Conservation (phyloP, 805 yeast genomes). For the Lipomyces kockii region DNA sequence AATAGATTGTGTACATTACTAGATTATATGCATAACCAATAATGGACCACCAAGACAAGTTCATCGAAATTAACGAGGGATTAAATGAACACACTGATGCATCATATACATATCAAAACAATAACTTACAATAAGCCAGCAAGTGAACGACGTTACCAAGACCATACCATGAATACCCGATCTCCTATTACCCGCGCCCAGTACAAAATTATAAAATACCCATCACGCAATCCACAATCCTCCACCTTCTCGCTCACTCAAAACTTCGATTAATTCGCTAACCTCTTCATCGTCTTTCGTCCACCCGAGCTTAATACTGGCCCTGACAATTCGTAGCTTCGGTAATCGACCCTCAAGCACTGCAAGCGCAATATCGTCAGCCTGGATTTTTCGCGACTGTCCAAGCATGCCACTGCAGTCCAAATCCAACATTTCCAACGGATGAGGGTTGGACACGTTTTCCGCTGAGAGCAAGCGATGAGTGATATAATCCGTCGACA, state of each 20-base stretch:
- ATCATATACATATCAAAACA: constrained; percentile 1
- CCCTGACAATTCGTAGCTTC: constrained; percentile 60
- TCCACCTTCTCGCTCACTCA: constrained; percentile 82
- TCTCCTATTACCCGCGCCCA: constrained; percentile 60
- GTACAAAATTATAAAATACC: not conserved
- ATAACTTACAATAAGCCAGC: not conserved
- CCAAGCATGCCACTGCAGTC: constrained; percentile 87
- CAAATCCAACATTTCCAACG: constrained; percentile 65
- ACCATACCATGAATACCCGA: not conserved
- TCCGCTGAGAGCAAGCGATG: constrained; percentile 48
- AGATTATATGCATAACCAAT: not conserved
- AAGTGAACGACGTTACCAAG: not conserved
- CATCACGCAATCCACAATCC: constrained; percentile 55
- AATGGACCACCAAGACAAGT: not conserved
- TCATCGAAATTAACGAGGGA: not conserved
- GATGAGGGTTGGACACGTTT: constrained; percentile 49
- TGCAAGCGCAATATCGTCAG: constrained; percentile 87
- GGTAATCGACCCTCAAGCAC: constrained; percentile 79
- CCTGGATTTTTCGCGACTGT: constrained; percentile 78
- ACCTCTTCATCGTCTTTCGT: constrained; percentile 58
- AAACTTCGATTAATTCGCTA: constrained; percentile 63
- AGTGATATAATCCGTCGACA: constrained; percentile 80
- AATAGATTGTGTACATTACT: not conserved
- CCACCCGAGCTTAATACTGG: constrained; percentile 88
- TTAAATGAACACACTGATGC: not conserved